Evolutionary conservation across 371 early-diverging fungal genomes (phyloP), one percentile per base, ranked within the genome.

Genomic region (Apophysomyces sp.): DNA sequence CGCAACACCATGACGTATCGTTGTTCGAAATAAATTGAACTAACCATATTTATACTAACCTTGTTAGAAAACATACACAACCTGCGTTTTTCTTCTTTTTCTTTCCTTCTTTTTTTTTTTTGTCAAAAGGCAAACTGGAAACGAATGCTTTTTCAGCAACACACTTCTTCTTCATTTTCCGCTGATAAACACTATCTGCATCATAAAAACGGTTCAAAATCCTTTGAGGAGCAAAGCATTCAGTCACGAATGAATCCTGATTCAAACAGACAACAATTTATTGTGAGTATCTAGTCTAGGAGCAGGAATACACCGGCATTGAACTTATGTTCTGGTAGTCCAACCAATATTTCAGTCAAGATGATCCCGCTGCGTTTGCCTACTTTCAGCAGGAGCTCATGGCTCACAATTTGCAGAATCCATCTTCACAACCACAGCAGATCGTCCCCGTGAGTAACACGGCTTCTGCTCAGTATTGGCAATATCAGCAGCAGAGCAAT

Each of bases 281-380:
- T 30, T 40, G 36, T 37, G 28, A 36, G 63, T 41, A 21, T 29
- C 13, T 13, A 27, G 8, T 61, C 27, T n/a, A 32, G 18, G 54
- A 44, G 11, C 28, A 44, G 52, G 30, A 36, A 18, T 13, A 34
- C 34, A 34, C 34, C 34, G 11, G 34, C 52, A 65, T 39, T 2
- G 32, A n/a, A 36, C 60, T 30, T 32, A 44, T 36, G 39, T 24
- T 57, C 36, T 8, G 15, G 15, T 57, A 57, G 57, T n/a, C 57
- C n/a, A 32, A 53, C 11, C 62, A 66, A 64, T 57, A 66, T 27
- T 44, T 52, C 54, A 63, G 56, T 15, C 72, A 74, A 34, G 61
- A 73, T 56, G 75, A 78, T 58, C 71, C 67, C n/a, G 66, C 73
- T 28, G 73, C 75, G 4, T 74, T 69, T 58, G 66, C 73, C 41